phyloP scores from a whole-genome alignment of 495 filamentous ascomycete species.

The Tuber magnatum region DNA sequence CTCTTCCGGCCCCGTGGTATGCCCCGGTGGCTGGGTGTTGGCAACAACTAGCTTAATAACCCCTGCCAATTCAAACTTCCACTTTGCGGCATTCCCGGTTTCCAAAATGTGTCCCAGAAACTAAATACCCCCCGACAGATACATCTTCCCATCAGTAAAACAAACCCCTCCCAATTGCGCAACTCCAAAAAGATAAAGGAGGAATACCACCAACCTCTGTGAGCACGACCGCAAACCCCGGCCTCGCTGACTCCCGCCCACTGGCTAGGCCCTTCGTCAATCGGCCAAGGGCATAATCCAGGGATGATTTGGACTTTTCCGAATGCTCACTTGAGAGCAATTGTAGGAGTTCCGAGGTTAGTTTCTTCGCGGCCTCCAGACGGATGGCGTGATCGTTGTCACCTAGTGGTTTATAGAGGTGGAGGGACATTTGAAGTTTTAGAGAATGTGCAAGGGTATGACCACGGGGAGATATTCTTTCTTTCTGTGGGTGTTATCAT shows the following conservation, averaged over 20 bases:
- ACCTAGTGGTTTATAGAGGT: constrained; percentile 41
- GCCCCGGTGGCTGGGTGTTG: constrained; percentile 58
- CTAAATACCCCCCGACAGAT: constrained; percentile 14
- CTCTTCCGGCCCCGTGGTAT: constrained; percentile 69
- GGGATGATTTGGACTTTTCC: constrained; percentile 35
- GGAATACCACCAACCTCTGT: constrained; percentile 70
- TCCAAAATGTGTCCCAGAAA: constrained; percentile 33
- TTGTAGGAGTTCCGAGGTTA: constrained; percentile 42
- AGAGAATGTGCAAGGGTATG: neutral
- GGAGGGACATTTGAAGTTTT: constrained; percentile 35
- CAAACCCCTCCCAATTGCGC: constrained; percentile 37
- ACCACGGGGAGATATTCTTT: neutral
- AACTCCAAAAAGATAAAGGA: constrained; percentile 42
- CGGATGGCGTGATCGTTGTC: constrained; percentile 44
- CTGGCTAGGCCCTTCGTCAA: constrained; percentile 85
- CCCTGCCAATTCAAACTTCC: constrained; percentile 50
- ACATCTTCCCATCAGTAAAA: constrained; percentile 18
- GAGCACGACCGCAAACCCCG: constrained; percentile 86
- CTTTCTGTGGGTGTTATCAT: neutral
- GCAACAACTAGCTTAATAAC: constrained; percentile 60
- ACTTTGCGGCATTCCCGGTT: constrained; percentile 35
- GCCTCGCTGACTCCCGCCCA: constrained; percentile 75
- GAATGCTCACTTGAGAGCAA: constrained; percentile 37
- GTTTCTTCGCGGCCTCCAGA: constrained; percentile 43
- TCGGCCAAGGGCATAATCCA: constrained; percentile 48